Evolutionary conservation across 352 stramenopile genomes (phyloP), one percentile per base, ranked within the genome.

Genomic region (Globisporangium parvum): DNA sequence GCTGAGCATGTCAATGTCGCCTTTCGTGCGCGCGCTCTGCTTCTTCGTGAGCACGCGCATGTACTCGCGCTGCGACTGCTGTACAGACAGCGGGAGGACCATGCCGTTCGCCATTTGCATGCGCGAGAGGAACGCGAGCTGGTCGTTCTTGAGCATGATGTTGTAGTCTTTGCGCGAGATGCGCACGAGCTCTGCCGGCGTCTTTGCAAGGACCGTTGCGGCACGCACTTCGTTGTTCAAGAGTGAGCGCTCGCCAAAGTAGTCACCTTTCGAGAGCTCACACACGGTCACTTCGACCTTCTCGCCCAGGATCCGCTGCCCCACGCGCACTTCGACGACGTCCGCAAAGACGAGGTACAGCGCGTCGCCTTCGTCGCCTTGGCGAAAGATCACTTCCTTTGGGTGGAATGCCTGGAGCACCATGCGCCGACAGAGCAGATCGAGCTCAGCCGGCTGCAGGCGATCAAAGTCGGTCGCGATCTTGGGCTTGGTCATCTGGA

Each of bases 401-500:
- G 78, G 60, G 39, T 75, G 71, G 46, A 76, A 83, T 3, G 66
- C 52, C 23, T 77, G 62, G 41, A 79, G 63, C 3, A 57, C 68
- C 76, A 88, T 86, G 44, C 74, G 76, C 0, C 77, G 73, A 49
- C 77, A 91, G 0, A 91, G 62, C 49, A 84, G 39, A 28, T 84
- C 79, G 0, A 91, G 69, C 51, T 91, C 77, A 0, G 71, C 66
- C 0, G 75, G 70, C 49, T 87, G 73, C 28, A 91, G 35, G 0
- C 65, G 66, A 50, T 88, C 74, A 49, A 91, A 87, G 58, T 91
- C 74, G 0, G 73, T 88, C 52, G 76, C 71, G 59, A 87, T 82
- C 65, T 88, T 86, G 56, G 88, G 73, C 33, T 88, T 88, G 0
- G 76, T 88, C 28, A 80, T 76, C 59, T 84, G 77, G 57, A 91